These are phyloP conservation scores for Barnettozyma sp. DNA, from an alignment of 805 yeast genomes.

Conservation along the genomic window DNA sequence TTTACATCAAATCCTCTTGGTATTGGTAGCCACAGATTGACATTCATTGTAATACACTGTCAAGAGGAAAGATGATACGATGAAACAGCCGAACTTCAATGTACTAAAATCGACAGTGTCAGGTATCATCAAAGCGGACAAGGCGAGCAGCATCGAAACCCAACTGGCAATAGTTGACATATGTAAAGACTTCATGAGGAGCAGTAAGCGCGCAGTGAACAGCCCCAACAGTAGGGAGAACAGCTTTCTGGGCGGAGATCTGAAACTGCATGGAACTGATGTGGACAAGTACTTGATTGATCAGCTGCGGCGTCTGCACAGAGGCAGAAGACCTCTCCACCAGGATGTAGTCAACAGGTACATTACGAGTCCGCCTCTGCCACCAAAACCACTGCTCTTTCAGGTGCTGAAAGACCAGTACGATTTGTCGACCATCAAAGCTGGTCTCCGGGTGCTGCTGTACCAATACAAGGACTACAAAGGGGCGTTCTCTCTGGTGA, in stretches of 20 bases:
- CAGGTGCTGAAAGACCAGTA: neutral
- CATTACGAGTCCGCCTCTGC: constrained; percentile 3
- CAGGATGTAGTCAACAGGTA: neutral
- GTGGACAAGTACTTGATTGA: constrained; percentile 38
- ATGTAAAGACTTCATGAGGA: constrained; percentile 3
- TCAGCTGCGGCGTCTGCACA: neutral
- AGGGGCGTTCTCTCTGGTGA: constrained; percentile 1
- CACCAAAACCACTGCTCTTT: neutral
- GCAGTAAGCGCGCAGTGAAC: neutral
- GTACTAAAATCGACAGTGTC: neutral
- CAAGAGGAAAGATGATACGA: neutral
- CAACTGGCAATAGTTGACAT: constrained; percentile 2
- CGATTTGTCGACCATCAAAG: constrained; percentile 1
- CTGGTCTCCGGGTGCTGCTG: constrained; percentile 2
- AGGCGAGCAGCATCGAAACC: neutral
- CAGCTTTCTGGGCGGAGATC: neutral
- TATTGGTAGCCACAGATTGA: no score
- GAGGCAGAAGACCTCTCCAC: neutral
- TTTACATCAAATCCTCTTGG: no score
- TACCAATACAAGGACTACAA: constrained; percentile 7
- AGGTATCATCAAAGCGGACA: constrained; percentile 1
- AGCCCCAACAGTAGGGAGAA: no score
- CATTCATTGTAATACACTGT: no score
- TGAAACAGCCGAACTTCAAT: constrained; percentile 1
- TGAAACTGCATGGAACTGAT: constrained; percentile 50